Base-by-base conservation (phyloP, 192 early-diverging fungal genomes). In the Podila clonocystis region DNA sequence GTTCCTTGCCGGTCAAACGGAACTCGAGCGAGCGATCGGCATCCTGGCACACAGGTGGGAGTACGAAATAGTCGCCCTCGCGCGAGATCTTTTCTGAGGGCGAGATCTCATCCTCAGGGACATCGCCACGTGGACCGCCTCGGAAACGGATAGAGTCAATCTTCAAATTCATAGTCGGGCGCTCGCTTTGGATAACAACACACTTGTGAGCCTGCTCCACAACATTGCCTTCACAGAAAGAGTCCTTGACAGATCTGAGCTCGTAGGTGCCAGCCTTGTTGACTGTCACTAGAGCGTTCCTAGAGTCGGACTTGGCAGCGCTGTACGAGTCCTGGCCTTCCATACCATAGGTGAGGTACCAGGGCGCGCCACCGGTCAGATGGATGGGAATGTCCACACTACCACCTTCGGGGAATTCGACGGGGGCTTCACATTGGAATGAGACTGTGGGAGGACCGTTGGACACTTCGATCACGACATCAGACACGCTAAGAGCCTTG, bases 101-200 rank as follows among this genome's bases (percentile, higher is more conserved):
- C n/a, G 75, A 68, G 24, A 78, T 62, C 68, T 78, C 75, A 20
- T 67, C 75, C n/a, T 78, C 75, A 6, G 75, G 75, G 5, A 71
- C 58, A 48, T 78, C 62, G 62, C 68, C 75, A 24, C 75, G 75
- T 22, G 75, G 75, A 8, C 75, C 75, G 11, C 75, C 75, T 1
- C 75, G 75, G 68, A 78, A 78, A 12, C 75, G 75, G 48, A 78
- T 78, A 26, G 75, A 78, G 49, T 78, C 75, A 45, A 78, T 71
- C 75, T 70, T 78, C 5, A 78, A 58, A 17, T 78, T 78, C 75
- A 78, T 78, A 3, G 75, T 57, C 2, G 75, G 75, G 22, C 68
- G 62, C 59, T 78, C 63, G 68, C 75, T 78, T 26, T 71, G 52
- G 33, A 78, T 68, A 5, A 78, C 75, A 15, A 65, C 57, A 30